phyloP scores from a whole-genome alignment of 805 yeast genomes.

The Pichia deserticola region DNA sequence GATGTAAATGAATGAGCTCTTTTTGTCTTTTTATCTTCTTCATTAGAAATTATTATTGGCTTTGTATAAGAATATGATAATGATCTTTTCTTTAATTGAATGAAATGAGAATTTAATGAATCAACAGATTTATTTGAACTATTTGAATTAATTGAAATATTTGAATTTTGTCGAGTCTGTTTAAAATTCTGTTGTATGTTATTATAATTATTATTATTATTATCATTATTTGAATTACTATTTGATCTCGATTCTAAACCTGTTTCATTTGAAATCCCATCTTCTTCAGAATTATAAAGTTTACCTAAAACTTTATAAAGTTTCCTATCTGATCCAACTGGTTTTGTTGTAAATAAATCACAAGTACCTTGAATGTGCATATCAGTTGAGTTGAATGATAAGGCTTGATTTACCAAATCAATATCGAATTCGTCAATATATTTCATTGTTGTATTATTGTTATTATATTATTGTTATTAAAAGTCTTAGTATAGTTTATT shows the following conservation, averaged over 20 bases:
- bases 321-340: slow-evolving; percentile 84
- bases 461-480: background rate
- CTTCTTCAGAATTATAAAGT: slow-evolving; percentile 27
- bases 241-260: slow-evolving; percentile 1
- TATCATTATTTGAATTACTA: background rate
- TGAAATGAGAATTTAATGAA: slow-evolving; percentile 23
- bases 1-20: slow-evolving; percentile 27
- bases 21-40: slow-evolving; percentile 6
- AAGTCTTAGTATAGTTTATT: too few relatives aligned
- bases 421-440: slow-evolving; percentile 90
- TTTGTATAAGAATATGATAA: slow-evolving; percentile 26
- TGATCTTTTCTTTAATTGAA: slow-evolving; percentile 27
- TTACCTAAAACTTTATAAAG: slow-evolving; percentile 81
- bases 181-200: background rate
- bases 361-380: slow-evolving; percentile 80
- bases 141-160: slow-evolving; percentile 14
- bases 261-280: background rate
- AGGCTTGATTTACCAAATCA: slow-evolving; percentile 82
- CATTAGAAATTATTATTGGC: slow-evolving; percentile 12
- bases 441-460: slow-evolving; percentile 28
- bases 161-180: slow-evolving; percentile 15
- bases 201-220: background rate
- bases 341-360: slow-evolving; percentile 90
- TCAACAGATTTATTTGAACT: slow-evolving; percentile 11
- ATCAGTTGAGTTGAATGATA: slow-evolving; percentile 70